These are phyloP conservation scores for Elongisporangium prolatum DNA, from an alignment of 352 stramenopile genomes.

Conservation along the genomic window DNA sequence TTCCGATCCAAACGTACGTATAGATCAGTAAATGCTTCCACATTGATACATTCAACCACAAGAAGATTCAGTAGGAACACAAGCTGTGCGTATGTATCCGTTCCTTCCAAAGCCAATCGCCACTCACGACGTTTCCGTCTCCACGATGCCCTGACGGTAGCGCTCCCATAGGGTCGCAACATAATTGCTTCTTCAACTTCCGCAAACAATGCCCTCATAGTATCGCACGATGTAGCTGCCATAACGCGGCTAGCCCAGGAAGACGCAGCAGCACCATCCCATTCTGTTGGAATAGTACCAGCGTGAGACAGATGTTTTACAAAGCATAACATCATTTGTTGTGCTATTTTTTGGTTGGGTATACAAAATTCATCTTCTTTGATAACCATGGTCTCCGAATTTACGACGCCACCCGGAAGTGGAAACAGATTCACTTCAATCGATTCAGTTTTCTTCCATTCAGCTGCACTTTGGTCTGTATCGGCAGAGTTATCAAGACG, in stretches of 20 bases:
- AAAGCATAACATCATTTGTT: constrained; percentile 60
- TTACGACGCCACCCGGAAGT: constrained; percentile 44
- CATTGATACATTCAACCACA: constrained; percentile 72
- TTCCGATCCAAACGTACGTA: constrained; percentile 61
- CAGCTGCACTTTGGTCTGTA: constrained; percentile 5
- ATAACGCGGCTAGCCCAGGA: constrained; percentile 40
- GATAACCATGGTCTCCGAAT: constrained; percentile 41
- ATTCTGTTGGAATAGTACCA: constrained; percentile 42
- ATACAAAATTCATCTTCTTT: constrained; percentile 34
- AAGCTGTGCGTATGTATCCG: constrained; percentile 64
- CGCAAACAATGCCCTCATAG: constrained; percentile 38
- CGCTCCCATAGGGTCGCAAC: constrained; percentile 26
- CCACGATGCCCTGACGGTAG: constrained; percentile 69
- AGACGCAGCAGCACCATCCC: constrained; percentile 22
- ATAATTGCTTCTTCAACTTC: constrained; percentile 58
- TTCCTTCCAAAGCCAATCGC: constrained; percentile 56
- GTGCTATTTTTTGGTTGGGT: constrained; percentile 36
- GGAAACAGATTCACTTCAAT: constrained; percentile 67
- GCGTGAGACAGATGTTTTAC: constrained; percentile 49
- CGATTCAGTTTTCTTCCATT: constrained; percentile 22
- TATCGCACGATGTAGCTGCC: constrained; percentile 23
- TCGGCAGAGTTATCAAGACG: constrained; percentile 11
- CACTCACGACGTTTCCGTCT: constrained; percentile 72
- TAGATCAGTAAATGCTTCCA: constrained; percentile 78
- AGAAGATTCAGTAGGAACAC: constrained; percentile 70